Conservation (phyloP, 2,329 filamentous ascomycete genomes). For the Fragosphaeria purpurea region DNA sequence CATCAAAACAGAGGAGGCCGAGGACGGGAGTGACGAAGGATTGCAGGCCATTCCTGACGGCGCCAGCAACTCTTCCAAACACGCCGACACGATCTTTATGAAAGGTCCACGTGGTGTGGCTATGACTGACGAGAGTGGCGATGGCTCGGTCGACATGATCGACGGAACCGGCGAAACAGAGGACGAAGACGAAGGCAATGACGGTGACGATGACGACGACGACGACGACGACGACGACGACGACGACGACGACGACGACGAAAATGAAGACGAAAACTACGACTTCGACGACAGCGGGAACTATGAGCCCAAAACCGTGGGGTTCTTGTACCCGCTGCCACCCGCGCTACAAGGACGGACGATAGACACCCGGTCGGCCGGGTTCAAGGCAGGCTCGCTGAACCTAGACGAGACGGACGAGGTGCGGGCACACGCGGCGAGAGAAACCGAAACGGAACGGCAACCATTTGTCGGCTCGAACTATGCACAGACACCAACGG, state of each 20-base stretch:
- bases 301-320: background rate
- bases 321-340: background rate
- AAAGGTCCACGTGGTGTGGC: too few relatives aligned
- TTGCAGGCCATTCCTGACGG: too few relatives aligned
- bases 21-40: too few relatives aligned
- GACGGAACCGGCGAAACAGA: background rate
- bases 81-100: too few relatives aligned
- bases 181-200: background rate
- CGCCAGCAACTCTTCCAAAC: too few relatives aligned
- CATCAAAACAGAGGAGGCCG: too few relatives aligned
- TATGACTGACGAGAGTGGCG: too few relatives aligned
- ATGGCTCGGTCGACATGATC: too few relatives aligned
- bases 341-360: background rate
- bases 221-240: background rate
- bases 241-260: background rate
- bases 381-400: background rate
- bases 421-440: too few relatives aligned
- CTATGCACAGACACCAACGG: too few relatives aligned
- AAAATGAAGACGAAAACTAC: background rate
- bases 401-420: background rate
- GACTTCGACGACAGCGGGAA: conserved; percentile 5
- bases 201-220: background rate
- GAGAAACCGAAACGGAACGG: too few relatives aligned
- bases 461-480: too few relatives aligned
- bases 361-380: background rate